Percentiles rank a stretch among this genome's conserved stretches.
These are phyloP conservation scores for Alternaria alternata DNA, from an alignment of 2,329 filamentous ascomycete species.

Conservation along the genomic window DNA sequence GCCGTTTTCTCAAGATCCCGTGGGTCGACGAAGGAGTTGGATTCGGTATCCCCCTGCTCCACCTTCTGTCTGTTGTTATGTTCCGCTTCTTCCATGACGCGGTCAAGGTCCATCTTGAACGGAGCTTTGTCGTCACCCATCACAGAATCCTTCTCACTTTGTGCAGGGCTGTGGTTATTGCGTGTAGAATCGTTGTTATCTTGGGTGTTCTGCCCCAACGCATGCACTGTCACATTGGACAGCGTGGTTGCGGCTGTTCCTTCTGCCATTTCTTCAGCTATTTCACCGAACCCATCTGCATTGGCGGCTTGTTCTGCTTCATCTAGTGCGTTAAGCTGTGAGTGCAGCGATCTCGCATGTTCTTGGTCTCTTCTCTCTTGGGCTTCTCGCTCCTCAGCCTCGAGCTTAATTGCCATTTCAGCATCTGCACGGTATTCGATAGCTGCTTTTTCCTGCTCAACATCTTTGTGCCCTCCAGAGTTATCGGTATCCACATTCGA, in stretches of 20 bases:
- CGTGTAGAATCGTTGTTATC: neutral
- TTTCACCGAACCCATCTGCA: neutral
- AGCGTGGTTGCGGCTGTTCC: neutral
- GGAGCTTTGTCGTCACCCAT: neutral
- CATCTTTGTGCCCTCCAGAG: neutral
- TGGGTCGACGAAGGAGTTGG: neutral
- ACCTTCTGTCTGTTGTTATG: neutral
- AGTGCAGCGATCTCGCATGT: neutral
- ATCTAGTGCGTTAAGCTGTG: neutral
- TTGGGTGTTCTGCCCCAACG: neutral
- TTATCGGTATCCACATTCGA: rapidly evolving
- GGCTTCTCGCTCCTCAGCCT: neutral
- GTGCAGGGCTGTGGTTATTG: neutral
- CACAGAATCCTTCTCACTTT: neutral
- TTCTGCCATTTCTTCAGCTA: neutral
- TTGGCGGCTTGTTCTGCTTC: neutral
- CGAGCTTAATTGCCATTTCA: neutral
- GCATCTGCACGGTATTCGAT: neutral
- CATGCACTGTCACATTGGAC: neutral
- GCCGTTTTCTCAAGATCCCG: neutral
- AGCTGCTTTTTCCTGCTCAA: neutral
- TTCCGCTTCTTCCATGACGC: neutral
- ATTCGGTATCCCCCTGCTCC: neutral
- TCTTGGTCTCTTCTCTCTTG: neutral
- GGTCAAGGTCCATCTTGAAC: neutral